Evolutionary conservation across 208 protist genomes (phyloP), one percentile per base, ranked within the genome.

Genomic region (Entamoeba invadens): DNA sequence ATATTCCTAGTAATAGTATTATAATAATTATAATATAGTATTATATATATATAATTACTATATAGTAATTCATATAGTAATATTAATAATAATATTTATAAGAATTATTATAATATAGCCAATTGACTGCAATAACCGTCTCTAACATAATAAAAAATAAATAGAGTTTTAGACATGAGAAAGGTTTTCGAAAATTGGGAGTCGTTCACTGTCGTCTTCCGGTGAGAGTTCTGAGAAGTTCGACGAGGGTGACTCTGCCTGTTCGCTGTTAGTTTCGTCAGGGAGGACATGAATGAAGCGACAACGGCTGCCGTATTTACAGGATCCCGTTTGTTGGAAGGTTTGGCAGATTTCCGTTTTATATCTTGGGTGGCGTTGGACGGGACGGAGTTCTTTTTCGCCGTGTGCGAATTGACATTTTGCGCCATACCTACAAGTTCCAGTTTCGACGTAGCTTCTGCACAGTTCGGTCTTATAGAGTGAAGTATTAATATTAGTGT

Each of bases 371-470:
- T 97, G 96, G 42, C 96, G 91, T 77, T 77, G 57, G 10, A 77
- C 57, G 25, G 57, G 57, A 42, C 57, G 25, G 25, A 77, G 38
- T n/a, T 97, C 96, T 46, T 96, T 93, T 44, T 44, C 21, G 10
- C 96, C 96, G 94, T 97, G 96, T 21, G 96, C 96, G 93, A 97
- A 97, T 91, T 97, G 96, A 91, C 96, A 97, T 47, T 97, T 97
- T 35, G 92, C 57, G 5, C 96, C 96, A 94, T 97, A 97, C 51
- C 95, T 87, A 91, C 96, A 97, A 14, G 91, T 35, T 46, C 95
- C 94, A 44, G 94, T 97, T 77, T 97, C 95, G 44, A 92, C 46
- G 42, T 95, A 97, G 14, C 95, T 96, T 14, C 96, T 38, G 68
- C 96, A 97, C 18, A 97, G 94, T 46, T 97, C 96, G 18, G 96